These are phyloP conservation scores for Periglandula ipomoeae DNA, from an alignment of 2,329 filamentous ascomycete genomes.

Conservation along the genomic window DNA sequence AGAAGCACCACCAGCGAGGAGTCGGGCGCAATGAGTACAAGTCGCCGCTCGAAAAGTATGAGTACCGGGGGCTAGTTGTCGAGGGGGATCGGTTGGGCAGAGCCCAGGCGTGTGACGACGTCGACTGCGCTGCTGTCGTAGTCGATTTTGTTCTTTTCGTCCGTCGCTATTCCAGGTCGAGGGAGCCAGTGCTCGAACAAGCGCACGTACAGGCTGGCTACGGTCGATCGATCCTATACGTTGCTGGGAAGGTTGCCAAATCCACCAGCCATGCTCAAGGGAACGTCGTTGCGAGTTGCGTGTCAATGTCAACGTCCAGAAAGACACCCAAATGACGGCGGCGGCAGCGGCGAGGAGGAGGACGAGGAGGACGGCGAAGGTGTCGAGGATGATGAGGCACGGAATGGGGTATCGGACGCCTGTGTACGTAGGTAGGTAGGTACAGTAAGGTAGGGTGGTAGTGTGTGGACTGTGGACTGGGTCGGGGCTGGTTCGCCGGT, in stretches of 20 bases:
- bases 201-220: not conserved
- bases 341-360: not conserved
- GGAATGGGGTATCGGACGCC: not conserved
- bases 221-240: not conserved
- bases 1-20: not conserved
- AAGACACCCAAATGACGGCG: not conserved
- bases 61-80: not conserved
- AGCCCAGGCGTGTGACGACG: not conserved
- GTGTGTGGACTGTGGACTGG: not conserved
- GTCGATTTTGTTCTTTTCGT: too few relatives aligned
- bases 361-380: not conserved
- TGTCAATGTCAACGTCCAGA: not conserved
- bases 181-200: not conserved
- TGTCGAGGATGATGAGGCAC: not conserved
- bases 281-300: not conserved
- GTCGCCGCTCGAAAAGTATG: not conserved
- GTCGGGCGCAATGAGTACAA: not conserved
- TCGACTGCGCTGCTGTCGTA: not conserved
- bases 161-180: not conserved
- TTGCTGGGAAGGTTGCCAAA: not conserved
- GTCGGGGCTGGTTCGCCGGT: not conserved
- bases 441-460: too few relatives aligned
- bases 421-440: not conserved
- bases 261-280: not conserved
- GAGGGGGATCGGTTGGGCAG: not conserved